Percentiles rank a stretch among this genome's conserved stretches.
phyloP scores from a whole-genome alignment of 1,139 yeast species.

The Yamadazyma diddensiae region DNA sequence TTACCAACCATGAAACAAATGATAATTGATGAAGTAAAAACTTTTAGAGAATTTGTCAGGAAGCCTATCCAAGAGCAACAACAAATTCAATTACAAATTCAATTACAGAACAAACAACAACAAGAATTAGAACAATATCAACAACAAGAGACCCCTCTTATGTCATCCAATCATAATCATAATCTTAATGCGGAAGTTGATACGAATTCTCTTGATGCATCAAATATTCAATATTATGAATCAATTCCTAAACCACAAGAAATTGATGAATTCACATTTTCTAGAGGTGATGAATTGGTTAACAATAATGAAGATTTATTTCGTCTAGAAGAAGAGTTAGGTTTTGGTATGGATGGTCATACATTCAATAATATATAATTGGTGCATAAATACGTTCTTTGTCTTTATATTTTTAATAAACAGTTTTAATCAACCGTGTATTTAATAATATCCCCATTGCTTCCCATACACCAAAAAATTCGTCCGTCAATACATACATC shows the following conservation, averaged over 20 bases:
- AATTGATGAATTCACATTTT: conserved; percentile 38
- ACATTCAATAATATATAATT: conserved; percentile 17
- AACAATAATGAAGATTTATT: conserved; percentile 27
- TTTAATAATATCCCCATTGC: conserved; percentile 51
- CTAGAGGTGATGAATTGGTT: conserved; percentile 13
- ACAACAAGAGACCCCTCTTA: conserved; percentile 27
- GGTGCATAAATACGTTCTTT: background rate
- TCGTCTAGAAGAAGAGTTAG: conserved; percentile 44
- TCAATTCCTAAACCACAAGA: conserved; percentile 49
- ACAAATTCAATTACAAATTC: conserved; percentile 40
- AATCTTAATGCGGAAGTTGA: conserved; percentile 25
- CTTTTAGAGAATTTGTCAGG: conserved; percentile 78
- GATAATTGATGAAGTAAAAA: conserved; percentile 77
- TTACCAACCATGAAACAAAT: conserved; percentile 70
- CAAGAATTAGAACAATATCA: conserved; percentile 54
- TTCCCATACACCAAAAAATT: conserved; percentile 50
- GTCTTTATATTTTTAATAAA: no score
- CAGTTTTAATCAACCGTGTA: conserved; percentile 14
- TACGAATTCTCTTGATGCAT: conserved; percentile 27
- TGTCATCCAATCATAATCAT: conserved; percentile 9
- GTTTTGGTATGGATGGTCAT: conserved; percentile 47
- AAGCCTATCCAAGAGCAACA: conserved; percentile 71
- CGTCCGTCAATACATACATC: conserved; percentile 37
- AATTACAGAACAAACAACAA: conserved; percentile 29
- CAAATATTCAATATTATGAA: conserved; percentile 30